Conservation (phyloP, 1,284 basidiomycete genomes). For the Quambalaria eucalypti region DNA sequence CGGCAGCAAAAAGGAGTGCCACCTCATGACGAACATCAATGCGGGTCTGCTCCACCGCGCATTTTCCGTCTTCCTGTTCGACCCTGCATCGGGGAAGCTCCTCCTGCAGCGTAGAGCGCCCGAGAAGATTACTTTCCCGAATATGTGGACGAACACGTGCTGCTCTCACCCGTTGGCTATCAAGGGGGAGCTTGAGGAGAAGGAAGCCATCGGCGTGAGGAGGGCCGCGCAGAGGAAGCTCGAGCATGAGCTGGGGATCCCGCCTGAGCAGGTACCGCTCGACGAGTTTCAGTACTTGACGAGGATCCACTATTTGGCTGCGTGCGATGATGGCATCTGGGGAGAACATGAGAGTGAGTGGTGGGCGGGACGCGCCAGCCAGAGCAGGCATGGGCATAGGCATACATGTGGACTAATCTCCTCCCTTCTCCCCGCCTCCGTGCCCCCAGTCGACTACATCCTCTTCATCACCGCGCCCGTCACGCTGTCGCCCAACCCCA, state of each 20-base stretch:
- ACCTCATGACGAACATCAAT: constrained; percentile 94
- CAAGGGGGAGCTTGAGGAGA: constrained; percentile 62
- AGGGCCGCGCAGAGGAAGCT: constrained; percentile 87
- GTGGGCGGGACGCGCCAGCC: background rate
- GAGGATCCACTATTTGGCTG: constrained; percentile 93
- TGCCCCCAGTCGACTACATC: constrained; percentile 80
- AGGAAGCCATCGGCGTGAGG: constrained; percentile 66
- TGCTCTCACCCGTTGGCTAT: constrained; percentile 83
- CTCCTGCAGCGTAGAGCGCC: constrained; percentile 86
- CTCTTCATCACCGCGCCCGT: constrained; percentile 87
- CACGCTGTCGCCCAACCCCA: constrained; percentile 69
- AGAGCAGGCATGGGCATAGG: background rate
- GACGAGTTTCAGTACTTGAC: constrained; percentile 91
- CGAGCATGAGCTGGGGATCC: constrained; percentile 93
- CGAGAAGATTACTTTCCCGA: constrained; percentile 98
- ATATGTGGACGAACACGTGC: constrained; percentile 99
- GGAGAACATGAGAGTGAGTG: constrained; percentile 91
- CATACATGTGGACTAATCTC: background rate
- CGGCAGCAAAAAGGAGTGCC: constrained; percentile 89
- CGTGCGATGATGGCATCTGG: constrained; percentile 75
- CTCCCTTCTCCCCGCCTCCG: background rate
- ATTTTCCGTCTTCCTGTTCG: constrained; percentile 94
- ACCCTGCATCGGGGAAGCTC: constrained; percentile 86
- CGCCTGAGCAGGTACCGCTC: constrained; percentile 59
- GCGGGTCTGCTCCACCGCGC: constrained; percentile 84